phyloP scores from a whole-genome alignment of 208 protist species.

The Porcisia deanei region DNA sequence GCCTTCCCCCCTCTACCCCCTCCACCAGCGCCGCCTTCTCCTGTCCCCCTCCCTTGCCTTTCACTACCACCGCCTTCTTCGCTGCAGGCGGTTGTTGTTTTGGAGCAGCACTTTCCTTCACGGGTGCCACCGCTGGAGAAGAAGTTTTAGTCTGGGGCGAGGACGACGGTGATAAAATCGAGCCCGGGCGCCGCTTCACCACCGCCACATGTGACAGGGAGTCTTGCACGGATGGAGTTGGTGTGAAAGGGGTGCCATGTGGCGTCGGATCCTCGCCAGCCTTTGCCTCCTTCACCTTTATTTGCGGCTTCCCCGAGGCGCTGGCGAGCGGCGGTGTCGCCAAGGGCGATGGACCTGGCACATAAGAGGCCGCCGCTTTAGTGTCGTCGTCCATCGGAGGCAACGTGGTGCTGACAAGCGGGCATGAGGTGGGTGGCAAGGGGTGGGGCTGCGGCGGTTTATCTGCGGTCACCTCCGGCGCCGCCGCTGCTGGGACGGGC shows the following conservation, averaged over 20 bases:
- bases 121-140: background rate
- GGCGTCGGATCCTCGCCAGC: constrained; percentile 14
- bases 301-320: background rate
- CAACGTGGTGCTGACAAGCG: background rate
- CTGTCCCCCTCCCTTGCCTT: background rate
- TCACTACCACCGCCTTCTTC: background rate
- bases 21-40: background rate
- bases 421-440: background rate
- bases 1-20: background rate
- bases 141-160: background rate
- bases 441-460: constrained; percentile 3
- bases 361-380: background rate
- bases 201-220: background rate
- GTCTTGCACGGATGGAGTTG: background rate
- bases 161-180: background rate
- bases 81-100: background rate
- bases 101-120: background rate
- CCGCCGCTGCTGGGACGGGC: background rate
- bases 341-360: background rate
- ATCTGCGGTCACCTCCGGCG: background rate
- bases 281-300: constrained; percentile 4
- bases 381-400: background rate
- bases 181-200: constrained; percentile 5
- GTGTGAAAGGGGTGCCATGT: background rate
- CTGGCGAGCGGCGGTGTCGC: constrained; percentile 4